Percentiles rank a stretch among this genome's conserved stretches.
These are phyloP conservation scores for Diplodia mutila DNA, from an alignment of 2,329 filamentous ascomycete species.

Conservation along the genomic window DNA sequence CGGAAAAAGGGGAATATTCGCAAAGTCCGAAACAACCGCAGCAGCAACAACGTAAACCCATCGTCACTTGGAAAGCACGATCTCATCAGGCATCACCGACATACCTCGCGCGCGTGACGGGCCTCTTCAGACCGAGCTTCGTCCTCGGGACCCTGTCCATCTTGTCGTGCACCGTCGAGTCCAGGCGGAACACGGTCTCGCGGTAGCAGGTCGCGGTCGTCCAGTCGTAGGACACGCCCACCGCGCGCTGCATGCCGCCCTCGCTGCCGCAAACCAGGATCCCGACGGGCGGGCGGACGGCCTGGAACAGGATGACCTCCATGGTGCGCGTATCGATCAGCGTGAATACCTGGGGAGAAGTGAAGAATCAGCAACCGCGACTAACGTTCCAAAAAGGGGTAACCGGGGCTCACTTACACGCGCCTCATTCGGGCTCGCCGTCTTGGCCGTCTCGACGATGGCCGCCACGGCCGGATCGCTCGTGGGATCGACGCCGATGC, in stretches of 20 bases:
- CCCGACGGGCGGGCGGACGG: slow-evolving; percentile 46
- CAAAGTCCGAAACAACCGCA: no score
- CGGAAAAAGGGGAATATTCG: no score
- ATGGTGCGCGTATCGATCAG: slow-evolving; percentile 50
- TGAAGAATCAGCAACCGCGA: no score
- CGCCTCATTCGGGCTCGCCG: slow-evolving; percentile 34
- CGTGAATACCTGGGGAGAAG: slow-evolving; percentile 37
- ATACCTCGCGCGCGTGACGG: not conserved
- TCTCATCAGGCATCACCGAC: not conserved
- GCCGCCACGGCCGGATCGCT: slow-evolving; percentile 29
- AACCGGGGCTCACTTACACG: no score
- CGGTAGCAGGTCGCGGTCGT: slow-evolving; percentile 46
- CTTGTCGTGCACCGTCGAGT: slow-evolving; percentile 42
- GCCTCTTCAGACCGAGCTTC: slow-evolving; percentile 36
- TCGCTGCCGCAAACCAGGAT: slow-evolving; percentile 51
- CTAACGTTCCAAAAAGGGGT: no score
- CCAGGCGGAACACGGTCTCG: slow-evolving; percentile 51
- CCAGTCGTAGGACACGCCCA: slow-evolving; percentile 54
- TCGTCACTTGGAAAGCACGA: not conserved
- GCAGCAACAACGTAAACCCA: not conserved
- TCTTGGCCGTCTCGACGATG: slow-evolving; percentile 33
- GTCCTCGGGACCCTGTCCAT: slow-evolving; percentile 42
- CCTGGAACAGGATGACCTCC: slow-evolving; percentile 49
- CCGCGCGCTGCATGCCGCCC: slow-evolving; percentile 51
- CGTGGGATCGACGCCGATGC: slow-evolving; percentile 40